Conservation (phyloP, 1,284 basidiomycete genomes). For the Rhodotorula sp. region DNA sequence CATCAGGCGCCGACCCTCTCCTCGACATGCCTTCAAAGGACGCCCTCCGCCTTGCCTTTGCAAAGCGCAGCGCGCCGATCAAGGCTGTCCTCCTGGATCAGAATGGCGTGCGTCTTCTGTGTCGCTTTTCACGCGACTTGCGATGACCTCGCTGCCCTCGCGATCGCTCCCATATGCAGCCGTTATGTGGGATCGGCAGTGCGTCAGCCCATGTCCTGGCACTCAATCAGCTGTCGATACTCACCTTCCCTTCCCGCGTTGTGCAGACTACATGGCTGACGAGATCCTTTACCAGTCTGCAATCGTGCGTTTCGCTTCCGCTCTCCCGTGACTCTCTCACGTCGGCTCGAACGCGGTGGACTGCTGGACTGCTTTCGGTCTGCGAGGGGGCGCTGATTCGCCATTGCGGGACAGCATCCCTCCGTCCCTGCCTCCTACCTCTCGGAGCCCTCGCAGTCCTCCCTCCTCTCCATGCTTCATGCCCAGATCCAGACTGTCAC, state of each 20-base stretch:
- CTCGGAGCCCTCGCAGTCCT: too few species aligned
- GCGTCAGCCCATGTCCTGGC: conserved; percentile 55
- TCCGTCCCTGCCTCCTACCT: conserved; percentile 65
- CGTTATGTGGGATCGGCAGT: conserved; percentile 68
- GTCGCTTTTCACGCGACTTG: conserved; percentile 58
- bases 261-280: conserved; percentile 55
- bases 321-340: not conserved
- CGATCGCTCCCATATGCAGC: not conserved
- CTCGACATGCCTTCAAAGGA: conserved; percentile 67
- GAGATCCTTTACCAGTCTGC: conserved; percentile 77
- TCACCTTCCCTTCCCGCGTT: not conserved
- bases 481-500: conserved; percentile 64
- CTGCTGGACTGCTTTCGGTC: too few species aligned
- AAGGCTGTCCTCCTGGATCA: conserved; percentile 80
- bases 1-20: conserved; percentile 71
- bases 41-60: conserved; percentile 60
- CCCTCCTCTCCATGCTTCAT: conserved; percentile 58
- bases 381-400: too few species aligned
- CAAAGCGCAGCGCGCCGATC: conserved; percentile 67
- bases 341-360: too few species aligned
- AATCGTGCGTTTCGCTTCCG: conserved; percentile 49
- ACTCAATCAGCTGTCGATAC: too few species aligned
- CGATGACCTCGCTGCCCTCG: not conserved
- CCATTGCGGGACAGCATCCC: conserved; percentile 59
- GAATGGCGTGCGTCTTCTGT: conserved; percentile 37